Conservation (phyloP, 1,139 yeast genomes). For the Geotrichum aggregatum region DNA sequence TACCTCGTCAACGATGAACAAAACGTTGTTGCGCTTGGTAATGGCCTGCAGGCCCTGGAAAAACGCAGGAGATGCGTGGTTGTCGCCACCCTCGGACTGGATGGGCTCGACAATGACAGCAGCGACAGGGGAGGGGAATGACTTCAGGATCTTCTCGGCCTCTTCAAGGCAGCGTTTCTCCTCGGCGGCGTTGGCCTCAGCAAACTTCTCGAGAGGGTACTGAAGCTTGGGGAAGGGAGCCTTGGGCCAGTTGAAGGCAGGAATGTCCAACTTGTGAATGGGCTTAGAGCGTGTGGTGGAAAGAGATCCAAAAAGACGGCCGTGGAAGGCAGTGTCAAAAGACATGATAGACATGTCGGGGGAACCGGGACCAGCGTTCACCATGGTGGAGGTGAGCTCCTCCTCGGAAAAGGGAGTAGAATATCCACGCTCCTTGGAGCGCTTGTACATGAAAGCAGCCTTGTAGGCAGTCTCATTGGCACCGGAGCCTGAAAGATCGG, state of each 20-base stretch:
- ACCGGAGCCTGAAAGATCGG: conserved; percentile 76
- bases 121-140: conserved; percentile 66
- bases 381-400: conserved; percentile 61
- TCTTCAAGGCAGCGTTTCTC: conserved; percentile 62
- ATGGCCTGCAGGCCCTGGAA: conserved; percentile 75
- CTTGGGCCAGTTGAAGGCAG: conserved; percentile 83
- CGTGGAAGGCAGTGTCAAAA: conserved; percentile 74
- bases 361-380: conserved; percentile 64
- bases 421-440: conserved; percentile 52
- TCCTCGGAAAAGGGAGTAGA: conserved; percentile 52
- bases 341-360: conserved; percentile 72
- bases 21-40: conserved; percentile 61
- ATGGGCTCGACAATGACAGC: conserved; percentile 76
- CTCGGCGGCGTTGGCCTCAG: conserved; percentile 54
- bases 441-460: conserved; percentile 77
- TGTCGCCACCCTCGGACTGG: conserved; percentile 86
- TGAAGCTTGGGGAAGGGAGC: conserved; percentile 73
- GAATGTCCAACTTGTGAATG: conserved; percentile 77
- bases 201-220: conserved; percentile 63
- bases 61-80: conserved; percentile 69
- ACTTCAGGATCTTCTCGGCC: conserved; percentile 53
- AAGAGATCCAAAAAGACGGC: conserved; percentile 74
- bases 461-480: conserved; percentile 82
- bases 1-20: conserved; percentile 76
- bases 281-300: conserved; percentile 79